These are phyloP conservation scores for Artemisia argyi DNA, from an alignment of 129 eudicot species.

Conservation along the genomic window DNA sequence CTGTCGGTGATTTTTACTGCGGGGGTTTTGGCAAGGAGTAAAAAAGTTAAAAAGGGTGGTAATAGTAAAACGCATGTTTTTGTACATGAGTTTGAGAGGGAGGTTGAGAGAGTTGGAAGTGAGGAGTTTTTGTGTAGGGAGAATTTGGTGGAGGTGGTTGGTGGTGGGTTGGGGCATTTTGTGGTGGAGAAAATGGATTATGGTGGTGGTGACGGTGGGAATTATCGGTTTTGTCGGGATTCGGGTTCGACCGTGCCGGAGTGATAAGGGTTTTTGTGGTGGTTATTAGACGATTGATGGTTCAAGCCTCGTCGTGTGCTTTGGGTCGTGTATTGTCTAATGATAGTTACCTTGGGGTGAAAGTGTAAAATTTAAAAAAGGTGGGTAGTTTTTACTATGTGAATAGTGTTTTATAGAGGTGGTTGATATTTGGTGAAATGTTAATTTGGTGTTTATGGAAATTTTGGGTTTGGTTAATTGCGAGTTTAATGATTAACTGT, in stretches of 20 bases:
- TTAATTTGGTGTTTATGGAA: no score
- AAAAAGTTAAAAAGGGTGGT: conserved; percentile 19
- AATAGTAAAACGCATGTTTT: conserved; percentile 66
- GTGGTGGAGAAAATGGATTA: conserved; percentile 42
- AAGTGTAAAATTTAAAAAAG: no score
- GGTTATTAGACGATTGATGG: no score
- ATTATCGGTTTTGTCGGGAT: conserved; percentile 49
- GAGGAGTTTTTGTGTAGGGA: conserved; percentile 71
- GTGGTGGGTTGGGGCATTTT: conserved; percentile 54
- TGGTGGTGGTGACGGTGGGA: conserved; percentile 12
- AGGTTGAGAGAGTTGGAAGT: conserved; percentile 63
- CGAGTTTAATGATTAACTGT: no score
- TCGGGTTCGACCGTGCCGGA: conserved; percentile 6
- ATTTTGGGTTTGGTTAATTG: no score
- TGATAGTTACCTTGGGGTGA: no score
- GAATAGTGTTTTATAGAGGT: no score
- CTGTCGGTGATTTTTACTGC: conserved; percentile 74
- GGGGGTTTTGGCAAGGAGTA: conserved; percentile 79
- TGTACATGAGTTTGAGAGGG: conserved; percentile 76
- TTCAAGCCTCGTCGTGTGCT: no score
- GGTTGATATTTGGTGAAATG: no score
- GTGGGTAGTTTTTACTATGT: no score
- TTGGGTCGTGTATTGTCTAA: no score
- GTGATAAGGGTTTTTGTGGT: no score
- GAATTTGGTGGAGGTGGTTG: conserved; percentile 68